Percentiles rank a stretch among this genome's conserved stretches.
Conservation (phyloP, 768 basidiomycete genomes). For the Boletus speciosus region DNA sequence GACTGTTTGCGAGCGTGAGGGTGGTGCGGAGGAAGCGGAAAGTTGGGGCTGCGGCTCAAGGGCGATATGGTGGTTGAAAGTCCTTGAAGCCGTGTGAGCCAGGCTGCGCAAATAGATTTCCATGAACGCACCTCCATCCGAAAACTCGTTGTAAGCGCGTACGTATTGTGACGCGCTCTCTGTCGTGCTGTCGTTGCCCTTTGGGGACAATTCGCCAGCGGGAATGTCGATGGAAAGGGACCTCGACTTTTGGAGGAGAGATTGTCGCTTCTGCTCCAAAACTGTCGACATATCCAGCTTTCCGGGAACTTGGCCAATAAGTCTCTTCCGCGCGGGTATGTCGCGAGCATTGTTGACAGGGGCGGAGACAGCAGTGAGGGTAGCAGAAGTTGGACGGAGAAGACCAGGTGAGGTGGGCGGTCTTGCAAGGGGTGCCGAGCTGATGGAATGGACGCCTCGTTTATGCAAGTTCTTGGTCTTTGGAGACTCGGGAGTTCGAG, state of each 20-base stretch:
- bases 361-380: slow-evolving; percentile 23
- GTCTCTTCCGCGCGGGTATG: slow-evolving; percentile 43
- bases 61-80: slow-evolving; percentile 10
- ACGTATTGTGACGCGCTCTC: slow-evolving; percentile 24
- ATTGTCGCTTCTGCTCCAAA: slow-evolving; percentile 53
- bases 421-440: slow-evolving; percentile 74
- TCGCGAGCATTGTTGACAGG: slow-evolving; percentile 28
- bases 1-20: slow-evolving; percentile 80
- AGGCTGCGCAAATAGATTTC: not conserved
- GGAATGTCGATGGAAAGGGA: slow-evolving; percentile 67
- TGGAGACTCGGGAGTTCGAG: slow-evolving; percentile 48
- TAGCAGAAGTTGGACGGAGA: slow-evolving; percentile 36
- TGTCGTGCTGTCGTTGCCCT: slow-evolving; percentile 15
- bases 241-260: slow-evolving; percentile 45
- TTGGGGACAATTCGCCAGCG: slow-evolving; percentile 40
- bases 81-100: slow-evolving; percentile 10
- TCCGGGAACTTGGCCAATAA: slow-evolving; percentile 46
- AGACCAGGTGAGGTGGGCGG: slow-evolving; percentile 82
- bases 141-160: slow-evolving; percentile 31
- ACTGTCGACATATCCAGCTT: slow-evolving; percentile 44
- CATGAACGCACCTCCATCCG: slow-evolving; percentile 17
- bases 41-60: slow-evolving; percentile 48
- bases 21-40: slow-evolving; percentile 56
- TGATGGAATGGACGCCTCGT: slow-evolving; percentile 76
- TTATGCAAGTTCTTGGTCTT: slow-evolving; percentile 47